Percentiles rank a stretch among this genome's conserved stretches.
phyloP scores from a whole-genome alignment of 139 green algal genomes.

The Zygnema circumcarinatum region DNA sequence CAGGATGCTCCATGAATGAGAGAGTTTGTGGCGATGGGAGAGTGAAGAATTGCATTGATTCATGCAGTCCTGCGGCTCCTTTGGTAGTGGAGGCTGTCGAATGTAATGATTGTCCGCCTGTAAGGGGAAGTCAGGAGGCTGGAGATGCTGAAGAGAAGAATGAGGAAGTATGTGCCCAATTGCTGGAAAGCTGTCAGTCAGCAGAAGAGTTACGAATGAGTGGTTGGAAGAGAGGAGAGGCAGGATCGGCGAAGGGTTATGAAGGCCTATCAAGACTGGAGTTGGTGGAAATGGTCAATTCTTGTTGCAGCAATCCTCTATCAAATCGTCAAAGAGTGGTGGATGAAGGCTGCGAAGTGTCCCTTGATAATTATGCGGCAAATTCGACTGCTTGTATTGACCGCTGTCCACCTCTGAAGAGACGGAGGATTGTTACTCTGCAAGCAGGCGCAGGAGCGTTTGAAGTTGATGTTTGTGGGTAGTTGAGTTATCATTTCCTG shows the following conservation, averaged over 20 bases:
- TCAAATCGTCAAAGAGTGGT: neutral
- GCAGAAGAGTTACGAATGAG: neutral
- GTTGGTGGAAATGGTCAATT: neutral
- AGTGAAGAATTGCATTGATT: too few species aligned
- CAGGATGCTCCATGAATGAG: too few species aligned
- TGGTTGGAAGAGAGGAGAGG: neutral
- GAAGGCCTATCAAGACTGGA: neutral
- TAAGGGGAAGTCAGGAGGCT: too few species aligned
- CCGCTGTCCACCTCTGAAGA: neutral
- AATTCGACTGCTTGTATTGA: neutral
- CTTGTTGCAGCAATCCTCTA: too few species aligned
- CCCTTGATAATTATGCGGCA: neutral
- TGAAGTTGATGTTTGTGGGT: neutral
- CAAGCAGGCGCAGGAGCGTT: neutral
- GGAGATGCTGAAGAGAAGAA: too few species aligned
- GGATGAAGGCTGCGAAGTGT: too few species aligned
- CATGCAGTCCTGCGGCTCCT: too few species aligned
- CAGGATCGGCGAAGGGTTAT: neutral
- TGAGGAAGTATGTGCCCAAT: too few species aligned
- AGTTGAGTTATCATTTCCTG: neutral
- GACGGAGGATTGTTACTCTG: neutral
- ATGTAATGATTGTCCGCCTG: too few species aligned
- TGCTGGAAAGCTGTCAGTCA: too few species aligned
- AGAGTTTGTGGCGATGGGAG: too few species aligned
- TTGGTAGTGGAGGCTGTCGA: too few species aligned